Percentiles rank a stretch among this genome's conserved stretches.
phyloP scores from a whole-genome alignment of 768 basidiomycete genomes.

The Exidia glandulosa region DNA sequence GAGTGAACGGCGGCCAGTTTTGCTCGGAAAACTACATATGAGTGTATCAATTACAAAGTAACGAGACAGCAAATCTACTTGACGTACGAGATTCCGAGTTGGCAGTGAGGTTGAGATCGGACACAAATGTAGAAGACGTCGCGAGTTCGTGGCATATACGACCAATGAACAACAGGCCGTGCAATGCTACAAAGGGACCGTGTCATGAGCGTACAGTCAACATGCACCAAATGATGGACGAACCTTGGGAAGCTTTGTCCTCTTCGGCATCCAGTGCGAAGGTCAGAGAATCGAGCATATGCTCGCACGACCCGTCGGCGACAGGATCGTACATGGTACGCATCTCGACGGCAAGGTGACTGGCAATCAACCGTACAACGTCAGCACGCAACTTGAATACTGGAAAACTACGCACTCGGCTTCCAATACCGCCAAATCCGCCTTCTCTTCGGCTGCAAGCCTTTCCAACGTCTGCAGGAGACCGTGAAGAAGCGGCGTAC shows the following conservation, averaged over 20 bases:
- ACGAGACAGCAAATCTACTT: background rate
- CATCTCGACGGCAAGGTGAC: conserved; percentile 33
- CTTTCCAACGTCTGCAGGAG: conserved; percentile 49
- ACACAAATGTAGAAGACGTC: conserved; percentile 5
- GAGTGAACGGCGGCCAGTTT: conserved; percentile 31
- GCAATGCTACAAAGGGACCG: conserved; percentile 19
- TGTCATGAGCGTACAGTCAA: conserved; percentile 5
- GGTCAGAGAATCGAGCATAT: conserved; percentile 29
- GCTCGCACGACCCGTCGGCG: conserved; percentile 36
- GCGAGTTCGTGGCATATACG: conserved; percentile 33
- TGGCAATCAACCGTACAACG: conserved; percentile 8
- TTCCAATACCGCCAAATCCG: conserved; percentile 44
- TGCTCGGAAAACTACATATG: conserved; percentile 36
- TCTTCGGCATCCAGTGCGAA: background rate
- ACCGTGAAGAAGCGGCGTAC: conserved; percentile 49
- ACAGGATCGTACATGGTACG: conserved; percentile 36
- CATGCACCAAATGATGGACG: background rate
- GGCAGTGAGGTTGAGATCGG: background rate
- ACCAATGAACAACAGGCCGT: conserved; percentile 35
- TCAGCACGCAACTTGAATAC: background rate
- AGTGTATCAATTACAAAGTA: background rate
- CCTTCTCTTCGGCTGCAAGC: conserved; percentile 44
- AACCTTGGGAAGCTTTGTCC: background rate
- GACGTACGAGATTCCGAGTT: background rate
- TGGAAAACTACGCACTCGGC: conserved; percentile 28